Base-by-base conservation (phyloP, 371 early-diverging fungal species). In the Mucor sp. region DNA sequence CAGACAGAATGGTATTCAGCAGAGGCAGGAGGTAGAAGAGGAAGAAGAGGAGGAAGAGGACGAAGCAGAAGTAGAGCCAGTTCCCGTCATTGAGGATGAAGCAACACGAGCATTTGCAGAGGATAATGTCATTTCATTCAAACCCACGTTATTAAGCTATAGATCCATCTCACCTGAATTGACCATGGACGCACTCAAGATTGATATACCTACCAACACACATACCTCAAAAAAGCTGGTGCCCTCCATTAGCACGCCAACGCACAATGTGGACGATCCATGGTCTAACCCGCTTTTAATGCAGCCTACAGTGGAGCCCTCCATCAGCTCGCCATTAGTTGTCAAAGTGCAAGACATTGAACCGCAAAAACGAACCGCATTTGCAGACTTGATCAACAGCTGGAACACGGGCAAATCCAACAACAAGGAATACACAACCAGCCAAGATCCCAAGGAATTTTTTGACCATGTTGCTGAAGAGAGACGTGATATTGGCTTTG, bases 331-430 rank as follows among this genome's bases (percentile, higher is more conserved):
- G 21, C 73, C 73, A 32, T 28, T 67, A 7, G 25, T 32, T 3
- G 41, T 53, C 3, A 53, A 60, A 39, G 60, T 61, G 2, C 67
- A 66, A 43, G 69, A 75, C 2, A 81, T 81, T 35, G 79, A 76
- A 17, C 82, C 82, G 3, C 58, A 70, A 41, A 83, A 80, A 58
- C 71, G 77, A 58, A 64, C 63, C 23, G 80, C 77, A 7, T 83
- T 83, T 74, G 78, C 83, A 5, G 83, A 83, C 67, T 61, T 83
- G 35, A 83, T 83, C 59, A 66, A 68, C 1, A 80, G 76, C 61
- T 83, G 83, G 83, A 74, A 80, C 44, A 71, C 63, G 7, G 68
- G 63, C 21, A 58, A 66, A 30, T 21, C 19, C 23, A 57, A 35
- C 56, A 60, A 53, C 21, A 25, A 56, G 55, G 28, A 44, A 23